Base-by-base conservation (phyloP, 495 filamentous ascomycete species). In the Lepraria neglecta region DNA sequence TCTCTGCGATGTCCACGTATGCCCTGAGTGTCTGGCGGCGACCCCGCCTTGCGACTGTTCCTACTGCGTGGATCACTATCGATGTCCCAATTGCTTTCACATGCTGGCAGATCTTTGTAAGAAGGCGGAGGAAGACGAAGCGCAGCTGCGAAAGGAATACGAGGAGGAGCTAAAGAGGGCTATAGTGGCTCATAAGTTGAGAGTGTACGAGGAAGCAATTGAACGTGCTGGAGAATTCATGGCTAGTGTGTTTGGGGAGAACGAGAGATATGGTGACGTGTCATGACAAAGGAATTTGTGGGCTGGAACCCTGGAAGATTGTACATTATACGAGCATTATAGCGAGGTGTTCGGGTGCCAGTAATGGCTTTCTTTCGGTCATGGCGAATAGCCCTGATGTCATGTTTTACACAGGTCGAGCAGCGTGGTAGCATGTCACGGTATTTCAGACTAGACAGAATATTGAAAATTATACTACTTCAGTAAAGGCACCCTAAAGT, bases 1-100 rank as follows among this genome's bases (percentile, higher is more conserved):
- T n/a, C 73, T 70, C 42, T 84, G 82, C 64, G 72, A 72, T 5
- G 79, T 84, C 4, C 73, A 77, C 59, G 80, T 84, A n/a, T 84
- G 82, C 60, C 73, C 79, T 61, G 80, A 82, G 59, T 83, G 81
- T 66, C 67, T 75, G 6, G 59, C 66, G 28, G 67, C 67, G 33
- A 71, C 79, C 30, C 76, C 79, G 21, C 74, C 74, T 11, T 84
- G 81, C 71, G 72, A 75, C 52, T 84, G 81, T 72, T 73, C 77
- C 19, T 78, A 76, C 66, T 84, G 81, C 69, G 75, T 76, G 46
- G 71, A 72, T 15, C 77, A 79, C 67, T 84, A 77, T 65, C 68
- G 77, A 56, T 84, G 81, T 61, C 80, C 80, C 0, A 77, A 78
- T 64, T 84, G 81, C 67, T 27, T 64, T 21, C 69, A 72, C 48